phyloP scores from a whole-genome alignment of 2,329 filamentous ascomycete species.

The Ceratocystis lukuohia region DNA sequence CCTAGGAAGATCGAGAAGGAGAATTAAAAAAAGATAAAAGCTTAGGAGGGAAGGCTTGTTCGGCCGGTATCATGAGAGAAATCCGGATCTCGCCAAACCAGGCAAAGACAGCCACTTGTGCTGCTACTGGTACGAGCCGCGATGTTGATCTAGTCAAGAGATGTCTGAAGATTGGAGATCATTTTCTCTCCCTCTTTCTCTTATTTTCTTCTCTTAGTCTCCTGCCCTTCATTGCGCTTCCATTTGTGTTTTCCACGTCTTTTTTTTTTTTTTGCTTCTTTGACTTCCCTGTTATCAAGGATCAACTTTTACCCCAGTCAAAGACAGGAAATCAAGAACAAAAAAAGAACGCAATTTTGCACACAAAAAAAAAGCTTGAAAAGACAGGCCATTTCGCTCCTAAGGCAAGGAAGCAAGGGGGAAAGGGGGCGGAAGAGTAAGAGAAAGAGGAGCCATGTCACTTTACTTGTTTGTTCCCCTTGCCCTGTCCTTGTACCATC shows the following conservation, averaged over 20 bases:
- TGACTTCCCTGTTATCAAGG: background rate
- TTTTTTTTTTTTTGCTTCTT: background rate
- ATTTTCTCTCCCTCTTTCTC: background rate
- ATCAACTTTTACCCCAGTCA: conserved; percentile 1
- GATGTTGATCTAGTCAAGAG: background rate
- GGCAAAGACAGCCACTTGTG: background rate
- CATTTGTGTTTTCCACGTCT: background rate
- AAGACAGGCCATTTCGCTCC: background rate
- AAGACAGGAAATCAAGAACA: background rate
- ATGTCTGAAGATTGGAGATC: background rate
- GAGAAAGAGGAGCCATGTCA: background rate
- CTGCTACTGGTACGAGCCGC: background rate
- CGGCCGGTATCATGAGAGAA: background rate
- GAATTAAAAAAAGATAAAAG: background rate
- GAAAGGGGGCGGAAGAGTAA: background rate
- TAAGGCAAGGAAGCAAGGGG: background rate
- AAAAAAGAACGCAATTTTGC: background rate
- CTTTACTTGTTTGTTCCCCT: too few species aligned
- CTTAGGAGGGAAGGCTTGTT: too few species aligned
- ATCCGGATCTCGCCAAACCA: background rate
- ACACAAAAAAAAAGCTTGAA: background rate
- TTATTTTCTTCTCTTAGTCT: background rate
- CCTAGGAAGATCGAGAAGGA: background rate
- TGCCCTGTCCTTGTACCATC: too few species aligned
- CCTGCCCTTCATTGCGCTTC: background rate